Evolutionary conservation across 1,139 yeast species (phyloP), one percentile per base, ranked within the genome.

Genomic region (Geotrichum citri-aurantii): DNA sequence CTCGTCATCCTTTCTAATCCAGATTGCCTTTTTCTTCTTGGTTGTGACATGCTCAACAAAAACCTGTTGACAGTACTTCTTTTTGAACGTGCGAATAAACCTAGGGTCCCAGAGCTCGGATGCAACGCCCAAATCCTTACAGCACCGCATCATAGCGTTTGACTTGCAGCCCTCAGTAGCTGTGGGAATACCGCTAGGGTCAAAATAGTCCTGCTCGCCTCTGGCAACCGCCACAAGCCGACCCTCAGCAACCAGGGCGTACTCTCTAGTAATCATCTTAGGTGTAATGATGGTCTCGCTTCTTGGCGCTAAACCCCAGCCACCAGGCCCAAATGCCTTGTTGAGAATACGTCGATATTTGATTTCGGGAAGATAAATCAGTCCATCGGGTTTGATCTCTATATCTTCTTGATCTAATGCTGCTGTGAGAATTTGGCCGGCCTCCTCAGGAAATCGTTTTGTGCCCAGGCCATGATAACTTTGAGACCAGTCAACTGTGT

Each of bases 131-230:
- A 93, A 79, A 74, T 93, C 99, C 71, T 93, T 93, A 74, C 99
- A 93, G 69, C 98, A 92, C 70, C 99, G 81, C 98, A 93, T 93
- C 72, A 93, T 77, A 0, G 99, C 98, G 70, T 93, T 93, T 71
- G 95, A 86, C 71, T 91, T 91, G 73, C 99, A 93, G 14, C 99
- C 99, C 74, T 93, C 99, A 52, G 95, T 86, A 0, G 99, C 98
- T 0, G 98, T 93, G 5, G 98, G 91, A 56, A 93, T 82, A 57
- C 95, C 95, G 59, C 84, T 85, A 44, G 89, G 92, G 54, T 84
- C 87, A 75, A 88, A 93, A 70, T 88, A 93, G 65, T 90, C 95
- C 73, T 91, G 97, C 71, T 93, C 99, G 31, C 99, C 99, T 61
- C 99, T 80, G 0, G 98, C 96, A 42, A 93, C 87, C 64, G 95